Conservation (phyloP, 768 basidiomycete species). For the Rhodotorula taiwanensis region DNA sequence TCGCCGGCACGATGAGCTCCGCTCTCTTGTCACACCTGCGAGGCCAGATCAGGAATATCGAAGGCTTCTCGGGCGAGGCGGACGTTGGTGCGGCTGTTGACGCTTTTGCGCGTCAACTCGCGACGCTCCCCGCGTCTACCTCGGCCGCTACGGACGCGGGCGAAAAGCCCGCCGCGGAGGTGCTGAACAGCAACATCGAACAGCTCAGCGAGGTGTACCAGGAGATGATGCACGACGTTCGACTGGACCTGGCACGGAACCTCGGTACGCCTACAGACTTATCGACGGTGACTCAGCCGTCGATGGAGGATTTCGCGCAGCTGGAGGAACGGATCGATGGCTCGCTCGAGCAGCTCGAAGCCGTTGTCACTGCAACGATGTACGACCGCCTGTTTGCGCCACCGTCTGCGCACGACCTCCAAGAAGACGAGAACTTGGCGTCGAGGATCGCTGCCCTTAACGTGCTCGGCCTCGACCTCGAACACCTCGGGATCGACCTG, state of each 20-base stretch:
- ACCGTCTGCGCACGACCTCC: conserved; percentile 64
- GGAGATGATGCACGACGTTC: conserved; percentile 28
- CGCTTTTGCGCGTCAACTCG: background rate
- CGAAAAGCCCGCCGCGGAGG: conserved; percentile 20
- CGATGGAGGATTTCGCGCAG: conserved; percentile 42
- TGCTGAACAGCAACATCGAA: conserved; percentile 26
- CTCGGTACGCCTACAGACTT: conserved; percentile 43
- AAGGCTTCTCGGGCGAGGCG: conserved; percentile 3
- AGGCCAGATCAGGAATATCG: background rate
- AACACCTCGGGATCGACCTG: conserved; percentile 81
- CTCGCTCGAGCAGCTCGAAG: conserved; percentile 68
- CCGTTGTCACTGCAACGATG: conserved; percentile 61
- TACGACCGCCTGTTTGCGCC: conserved; percentile 87
- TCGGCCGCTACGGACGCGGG: background rate
- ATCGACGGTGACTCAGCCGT: conserved; percentile 40
- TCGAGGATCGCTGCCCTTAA: conserved; percentile 85
- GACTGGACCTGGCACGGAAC: conserved; percentile 49
- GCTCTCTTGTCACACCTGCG: conserved; percentile 10
- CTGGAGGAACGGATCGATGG: conserved; percentile 53
- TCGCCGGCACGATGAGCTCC: background rate
- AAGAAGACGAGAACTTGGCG: conserved; percentile 83
- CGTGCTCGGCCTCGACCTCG: conserved; percentile 76
- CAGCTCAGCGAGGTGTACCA: conserved; percentile 41
- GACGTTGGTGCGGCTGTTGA: background rate
- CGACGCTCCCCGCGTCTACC: background rate